Evolutionary conservation across 2,329 filamentous ascomycete genomes (phyloP).

Genomic region (Penicillium sp.): DNA sequence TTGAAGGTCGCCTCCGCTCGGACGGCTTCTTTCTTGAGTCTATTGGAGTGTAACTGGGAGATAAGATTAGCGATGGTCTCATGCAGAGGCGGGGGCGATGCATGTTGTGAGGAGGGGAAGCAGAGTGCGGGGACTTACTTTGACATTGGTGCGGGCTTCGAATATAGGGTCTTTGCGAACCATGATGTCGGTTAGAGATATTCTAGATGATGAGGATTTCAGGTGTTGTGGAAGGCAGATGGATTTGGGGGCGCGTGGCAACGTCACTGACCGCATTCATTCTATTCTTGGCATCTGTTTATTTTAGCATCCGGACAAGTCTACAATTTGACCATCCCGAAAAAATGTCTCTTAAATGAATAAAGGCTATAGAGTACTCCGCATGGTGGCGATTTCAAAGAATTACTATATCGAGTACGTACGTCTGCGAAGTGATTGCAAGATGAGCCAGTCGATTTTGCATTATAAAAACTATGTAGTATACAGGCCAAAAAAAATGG

Average conservation of each 20-base stretch:
- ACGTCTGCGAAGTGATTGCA: not conserved
- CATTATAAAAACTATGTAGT: conserved; percentile 12
- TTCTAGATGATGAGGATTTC: not conserved
- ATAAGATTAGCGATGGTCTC: not conserved
- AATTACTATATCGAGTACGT: not conserved
- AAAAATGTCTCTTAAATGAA: not conserved
- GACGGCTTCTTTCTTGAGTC: conserved; percentile 48
- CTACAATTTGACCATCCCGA: not conserved
- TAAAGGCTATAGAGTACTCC: not conserved
- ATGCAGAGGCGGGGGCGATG: not conserved
- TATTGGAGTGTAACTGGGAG: conserved; percentile 47
- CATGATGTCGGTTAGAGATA: conserved; percentile 28
- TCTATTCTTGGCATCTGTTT: conserved; percentile 8
- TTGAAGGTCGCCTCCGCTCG: conserved; percentile 48
- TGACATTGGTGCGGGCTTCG: conserved; percentile 44
- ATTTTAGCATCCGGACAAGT: not conserved
- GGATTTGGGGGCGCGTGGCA: conserved; percentile 19
- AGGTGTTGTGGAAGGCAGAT: conserved; percentile 5
- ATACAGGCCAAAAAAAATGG: conserved; percentile 21
- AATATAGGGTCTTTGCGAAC: conserved; percentile 43
- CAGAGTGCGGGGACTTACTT: conserved; percentile 25
- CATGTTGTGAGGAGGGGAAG: not conserved
- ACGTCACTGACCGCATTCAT: conserved; percentile 30
- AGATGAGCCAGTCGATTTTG: conserved; percentile 15
- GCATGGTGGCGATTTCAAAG: not conserved